Percentiles rank a stretch among this genome's conserved stretches.
Conservation (phyloP, 768 basidiomycete species). For the Tulasnella sp. region DNA sequence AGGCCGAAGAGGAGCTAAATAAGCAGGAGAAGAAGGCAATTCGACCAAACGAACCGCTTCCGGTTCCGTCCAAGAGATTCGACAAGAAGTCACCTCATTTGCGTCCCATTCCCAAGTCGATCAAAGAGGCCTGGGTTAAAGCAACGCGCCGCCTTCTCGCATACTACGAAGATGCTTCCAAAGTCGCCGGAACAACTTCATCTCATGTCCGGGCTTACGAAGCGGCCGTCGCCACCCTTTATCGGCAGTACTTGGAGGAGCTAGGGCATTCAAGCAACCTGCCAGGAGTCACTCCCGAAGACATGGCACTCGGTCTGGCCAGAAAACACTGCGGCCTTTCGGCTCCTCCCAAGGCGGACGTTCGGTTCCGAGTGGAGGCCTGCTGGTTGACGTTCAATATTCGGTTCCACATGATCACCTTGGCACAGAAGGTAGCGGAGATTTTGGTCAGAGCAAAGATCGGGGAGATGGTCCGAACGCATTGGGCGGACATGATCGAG, state of each 20-base stretch:
- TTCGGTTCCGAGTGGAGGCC: slow-evolving; percentile 58
- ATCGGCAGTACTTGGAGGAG: slow-evolving; percentile 45
- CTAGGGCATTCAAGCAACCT: slow-evolving; percentile 34
- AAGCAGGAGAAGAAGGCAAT: not conserved
- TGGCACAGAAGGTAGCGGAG: slow-evolving; percentile 45
- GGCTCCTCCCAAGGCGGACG: slow-evolving; percentile 52
- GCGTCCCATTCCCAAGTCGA: slow-evolving; percentile 30
- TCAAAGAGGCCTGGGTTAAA: slow-evolving; percentile 41
- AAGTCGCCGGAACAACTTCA: slow-evolving; percentile 47
- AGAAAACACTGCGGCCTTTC: slow-evolving; percentile 53
- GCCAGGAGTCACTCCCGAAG: slow-evolving; percentile 42
- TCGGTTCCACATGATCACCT: slow-evolving; percentile 48
- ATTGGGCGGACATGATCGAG: slow-evolving; percentile 47
- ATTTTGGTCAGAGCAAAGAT: slow-evolving; percentile 29
- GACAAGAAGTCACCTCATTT: not conserved
- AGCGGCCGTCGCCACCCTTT: slow-evolving; percentile 52
- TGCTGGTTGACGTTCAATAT: slow-evolving; percentile 53
- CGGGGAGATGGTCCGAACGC: slow-evolving; percentile 24
- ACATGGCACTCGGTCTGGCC: slow-evolving; percentile 53
- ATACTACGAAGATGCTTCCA: slow-evolving; percentile 42
- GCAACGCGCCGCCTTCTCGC: slow-evolving; percentile 38
- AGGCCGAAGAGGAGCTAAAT: not conserved
- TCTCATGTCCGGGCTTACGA: slow-evolving; percentile 61
- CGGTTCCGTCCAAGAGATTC: not conserved
- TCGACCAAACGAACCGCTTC: not conserved